phyloP scores from a whole-genome alignment of 768 basidiomycete genomes.

The Trametes cingulata region DNA sequence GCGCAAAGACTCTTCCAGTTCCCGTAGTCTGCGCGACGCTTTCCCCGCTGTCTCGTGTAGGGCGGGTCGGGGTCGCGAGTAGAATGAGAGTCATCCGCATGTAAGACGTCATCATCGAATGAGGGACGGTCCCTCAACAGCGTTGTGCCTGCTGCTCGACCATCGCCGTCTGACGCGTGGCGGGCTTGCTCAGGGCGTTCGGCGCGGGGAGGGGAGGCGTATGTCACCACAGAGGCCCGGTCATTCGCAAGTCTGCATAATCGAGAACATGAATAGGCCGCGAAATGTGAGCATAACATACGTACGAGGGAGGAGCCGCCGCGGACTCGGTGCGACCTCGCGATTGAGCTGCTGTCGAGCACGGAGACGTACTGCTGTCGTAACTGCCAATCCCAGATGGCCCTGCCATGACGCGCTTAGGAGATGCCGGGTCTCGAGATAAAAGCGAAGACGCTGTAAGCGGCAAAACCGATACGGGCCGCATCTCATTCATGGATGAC shows the following conservation, averaged over 20 bases:
- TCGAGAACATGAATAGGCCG: not conserved
- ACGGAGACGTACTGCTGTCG: not conserved
- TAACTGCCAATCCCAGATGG: not conserved
- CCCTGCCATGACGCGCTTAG: not conserved
- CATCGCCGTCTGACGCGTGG: not conserved
- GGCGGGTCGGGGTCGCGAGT: not conserved
- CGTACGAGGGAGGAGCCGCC: not conserved
- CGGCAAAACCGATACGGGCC: not conserved
- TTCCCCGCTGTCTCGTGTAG: not conserved
- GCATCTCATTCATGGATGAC: not conserved
- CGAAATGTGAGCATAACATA: not conserved
- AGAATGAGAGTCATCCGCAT: not conserved
- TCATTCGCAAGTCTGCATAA: not conserved
- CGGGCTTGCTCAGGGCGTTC: not conserved
- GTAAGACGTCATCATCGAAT: not conserved
- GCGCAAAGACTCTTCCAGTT: constrained; percentile 11
- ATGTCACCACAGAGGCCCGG: constrained; percentile 5
- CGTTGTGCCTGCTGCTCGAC: not conserved
- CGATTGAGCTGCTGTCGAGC: not conserved
- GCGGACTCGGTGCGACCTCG: not conserved
- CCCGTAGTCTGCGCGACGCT: constrained; percentile 14
- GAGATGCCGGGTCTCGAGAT: not conserved
- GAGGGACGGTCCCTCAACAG: not conserved
- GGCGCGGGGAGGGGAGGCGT: constrained; percentile 1
- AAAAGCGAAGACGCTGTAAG: too few species aligned